Base-by-base conservation (phyloP, 1,284 basidiomycete species). In the Trametes hirsuta region DNA sequence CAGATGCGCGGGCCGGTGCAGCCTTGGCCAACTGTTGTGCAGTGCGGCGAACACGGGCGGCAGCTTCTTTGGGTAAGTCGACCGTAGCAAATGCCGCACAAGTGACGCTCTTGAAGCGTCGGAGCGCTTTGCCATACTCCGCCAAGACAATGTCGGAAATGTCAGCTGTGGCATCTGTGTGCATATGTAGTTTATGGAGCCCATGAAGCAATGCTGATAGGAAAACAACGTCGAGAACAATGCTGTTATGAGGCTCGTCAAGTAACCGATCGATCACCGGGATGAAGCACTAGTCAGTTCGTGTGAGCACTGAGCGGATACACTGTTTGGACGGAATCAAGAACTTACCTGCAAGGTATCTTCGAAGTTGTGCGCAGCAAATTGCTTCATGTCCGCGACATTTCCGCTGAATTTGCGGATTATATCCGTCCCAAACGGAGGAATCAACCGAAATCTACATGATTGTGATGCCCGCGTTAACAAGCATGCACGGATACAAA, bases 321-420 rank as follows among this genome's bases (percentile, higher is more conserved):
- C n/a, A n/a, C n/a, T n/a, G n/a, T n/a, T n/a, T n/a, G n/a, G n/a
- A n/a, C n/a, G n/a, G n/a, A n/a, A n/a, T n/a, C n/a, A n/a, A n/a
- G n/a, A n/a, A n/a, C 25, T 9, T 51, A 51, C 68, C 61, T 74
- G 70, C 0, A 74, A 52, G 0, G 72, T 46, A 49, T 73, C 69
- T 50, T 74, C 69, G 47, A 63, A 74, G 52, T 74, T 68, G 8
- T 68, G 64, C 14, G 68, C 71, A 0, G 71, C 69, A 1, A 72
- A 50, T 21, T 70, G 63, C 46, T 68, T 68, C 66, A 72, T 65
- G 1, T 54, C 69, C 2, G 72, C 67, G 0, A 65, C 64, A 53
- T 71, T 69, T 10, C 49, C 35, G 6, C 30, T 25, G 42, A 73
- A 74, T 3, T 49, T 47, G 4, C 69, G 59, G 4, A 74, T 74